A percentile compares a stretch with the other conserved stretches of the same genome.
phyloP scores from a whole-genome alignment of 1,139 yeast species.

The Blastobotrys buckinghamii region DNA sequence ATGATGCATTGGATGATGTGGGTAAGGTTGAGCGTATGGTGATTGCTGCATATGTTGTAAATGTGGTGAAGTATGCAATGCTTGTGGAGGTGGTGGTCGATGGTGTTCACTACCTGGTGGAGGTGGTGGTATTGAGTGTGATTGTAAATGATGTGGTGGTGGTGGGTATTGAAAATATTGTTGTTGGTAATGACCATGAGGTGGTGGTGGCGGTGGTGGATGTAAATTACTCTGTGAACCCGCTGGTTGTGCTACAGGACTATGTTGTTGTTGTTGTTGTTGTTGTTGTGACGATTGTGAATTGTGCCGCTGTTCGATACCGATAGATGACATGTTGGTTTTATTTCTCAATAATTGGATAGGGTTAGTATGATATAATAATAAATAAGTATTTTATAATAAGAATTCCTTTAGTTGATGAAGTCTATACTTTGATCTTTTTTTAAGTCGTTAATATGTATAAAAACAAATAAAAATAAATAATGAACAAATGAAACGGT shows the following conservation, averaged over 20 bases:
- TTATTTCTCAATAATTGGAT: too few species aligned
- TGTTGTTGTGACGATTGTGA: neutral
- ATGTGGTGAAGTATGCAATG: slow-evolving; percentile 1
- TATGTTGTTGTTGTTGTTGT: neutral
- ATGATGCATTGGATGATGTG: neutral
- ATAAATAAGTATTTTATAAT: too few species aligned
- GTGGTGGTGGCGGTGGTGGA: neutral
- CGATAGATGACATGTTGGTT: slow-evolving; percentile 3
- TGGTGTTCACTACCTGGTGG: neutral
- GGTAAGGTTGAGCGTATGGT: neutral
- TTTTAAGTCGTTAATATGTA: too few species aligned
- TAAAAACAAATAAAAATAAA: neutral
- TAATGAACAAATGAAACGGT: neutral
- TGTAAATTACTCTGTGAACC: neutral
- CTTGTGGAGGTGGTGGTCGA: neutral
- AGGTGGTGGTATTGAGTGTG: slow-evolving; percentile 1
- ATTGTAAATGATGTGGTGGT: slow-evolving; percentile 1
- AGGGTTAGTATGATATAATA: neutral
- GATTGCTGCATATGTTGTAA: neutral
- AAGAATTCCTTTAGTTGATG: too few species aligned
- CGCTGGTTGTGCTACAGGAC: neutral
- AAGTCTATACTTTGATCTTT: too few species aligned
- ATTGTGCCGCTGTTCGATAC: neutral
- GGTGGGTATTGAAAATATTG: slow-evolving; percentile 1
- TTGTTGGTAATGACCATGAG: neutral